These are phyloP conservation scores for Labyrinthula sp. DNA, from an alignment of 352 stramenopile species.

Conservation along the genomic window DNA sequence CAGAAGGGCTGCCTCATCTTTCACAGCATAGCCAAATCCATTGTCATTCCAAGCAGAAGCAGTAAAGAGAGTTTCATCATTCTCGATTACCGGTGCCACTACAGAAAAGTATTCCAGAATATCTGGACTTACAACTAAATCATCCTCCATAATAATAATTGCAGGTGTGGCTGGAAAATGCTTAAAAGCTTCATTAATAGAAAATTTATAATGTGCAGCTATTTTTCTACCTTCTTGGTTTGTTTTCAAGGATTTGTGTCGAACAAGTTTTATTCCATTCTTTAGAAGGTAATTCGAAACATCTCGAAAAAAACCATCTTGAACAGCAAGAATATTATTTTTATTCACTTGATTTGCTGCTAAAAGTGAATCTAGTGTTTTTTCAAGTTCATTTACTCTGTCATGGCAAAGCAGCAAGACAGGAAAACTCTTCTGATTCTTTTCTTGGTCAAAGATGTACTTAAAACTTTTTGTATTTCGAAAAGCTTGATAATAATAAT, in stretches of 20 bases:
- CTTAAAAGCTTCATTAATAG: slow-evolving; percentile 30
- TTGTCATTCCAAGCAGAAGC: slow-evolving; percentile 18
- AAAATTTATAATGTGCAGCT: slow-evolving; percentile 35
- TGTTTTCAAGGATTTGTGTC: not conserved
- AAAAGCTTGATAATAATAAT: too few relatives aligned
- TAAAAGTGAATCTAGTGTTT: slow-evolving; percentile 12
- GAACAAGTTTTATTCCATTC: slow-evolving; percentile 9
- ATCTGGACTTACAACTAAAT: slow-evolving; percentile 5
- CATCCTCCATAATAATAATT: slow-evolving; percentile 21
- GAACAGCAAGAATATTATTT: slow-evolving; percentile 3
- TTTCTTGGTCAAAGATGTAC: not conserved
- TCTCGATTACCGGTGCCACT: not conserved
- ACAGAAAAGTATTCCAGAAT: slow-evolving; percentile 9
- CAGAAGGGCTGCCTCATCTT: slow-evolving; percentile 1
- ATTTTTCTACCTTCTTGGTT: slow-evolving; percentile 26
- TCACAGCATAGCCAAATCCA: slow-evolving; percentile 2
- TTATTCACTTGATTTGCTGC: not conserved
- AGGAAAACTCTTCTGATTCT: not conserved
- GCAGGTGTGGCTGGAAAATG: slow-evolving; percentile 11
- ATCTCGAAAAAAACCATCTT: slow-evolving; percentile 6
- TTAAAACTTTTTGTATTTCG: too few relatives aligned
- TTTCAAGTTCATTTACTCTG: slow-evolving; percentile 4
- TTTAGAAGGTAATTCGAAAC: slow-evolving; percentile 7
- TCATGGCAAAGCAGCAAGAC: slow-evolving; percentile 16
- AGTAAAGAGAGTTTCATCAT: slow-evolving; percentile 3